Conservation (phyloP, 352 stramenopile species). For the Phytophthora hibernalis region DNA sequence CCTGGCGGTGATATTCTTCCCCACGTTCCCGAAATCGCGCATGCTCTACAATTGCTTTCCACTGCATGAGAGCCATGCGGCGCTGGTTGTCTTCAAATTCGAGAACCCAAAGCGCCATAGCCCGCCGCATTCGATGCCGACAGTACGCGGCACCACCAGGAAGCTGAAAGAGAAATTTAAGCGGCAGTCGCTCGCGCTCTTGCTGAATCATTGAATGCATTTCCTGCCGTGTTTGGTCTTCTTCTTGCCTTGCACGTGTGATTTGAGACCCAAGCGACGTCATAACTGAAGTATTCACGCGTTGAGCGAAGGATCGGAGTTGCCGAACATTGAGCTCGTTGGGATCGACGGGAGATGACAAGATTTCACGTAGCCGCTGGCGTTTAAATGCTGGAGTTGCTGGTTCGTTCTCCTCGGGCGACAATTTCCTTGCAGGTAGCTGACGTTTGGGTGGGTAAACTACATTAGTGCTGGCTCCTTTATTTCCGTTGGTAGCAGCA, state of each 20-base stretch:
- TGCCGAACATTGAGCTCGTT: conserved; percentile 50
- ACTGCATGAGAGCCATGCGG: conserved; percentile 78
- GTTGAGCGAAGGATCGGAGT: conserved; percentile 48
- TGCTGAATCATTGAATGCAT: conserved; percentile 62
- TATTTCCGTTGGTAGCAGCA: not conserved
- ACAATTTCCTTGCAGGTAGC: conserved; percentile 3
- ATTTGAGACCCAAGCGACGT: conserved; percentile 52
- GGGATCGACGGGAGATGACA: conserved; percentile 67
- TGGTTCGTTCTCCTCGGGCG: conserved; percentile 9
- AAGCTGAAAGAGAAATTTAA: conserved; percentile 86
- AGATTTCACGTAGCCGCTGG: conserved; percentile 65
- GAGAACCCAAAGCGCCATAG: conserved; percentile 74
- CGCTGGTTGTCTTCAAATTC: conserved; percentile 82
- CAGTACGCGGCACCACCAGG: conserved; percentile 80
- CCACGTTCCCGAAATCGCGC: conserved; percentile 62
- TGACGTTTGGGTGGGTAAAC: conserved; percentile 6
- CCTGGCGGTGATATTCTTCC: conserved; percentile 66
- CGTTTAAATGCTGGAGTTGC: conserved; percentile 64
- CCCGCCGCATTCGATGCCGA: conserved; percentile 69
- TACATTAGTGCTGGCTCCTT: not conserved
- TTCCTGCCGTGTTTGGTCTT: conserved; percentile 46
- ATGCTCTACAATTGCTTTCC: conserved; percentile 81
- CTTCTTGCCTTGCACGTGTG: conserved; percentile 44
- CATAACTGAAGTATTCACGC: conserved; percentile 62
- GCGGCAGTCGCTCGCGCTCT: conserved; percentile 65